Evolutionary conservation across 805 yeast species (phyloP), one percentile per base, ranked within the genome.

Genomic region (Sporopachydermia lactativora): DNA sequence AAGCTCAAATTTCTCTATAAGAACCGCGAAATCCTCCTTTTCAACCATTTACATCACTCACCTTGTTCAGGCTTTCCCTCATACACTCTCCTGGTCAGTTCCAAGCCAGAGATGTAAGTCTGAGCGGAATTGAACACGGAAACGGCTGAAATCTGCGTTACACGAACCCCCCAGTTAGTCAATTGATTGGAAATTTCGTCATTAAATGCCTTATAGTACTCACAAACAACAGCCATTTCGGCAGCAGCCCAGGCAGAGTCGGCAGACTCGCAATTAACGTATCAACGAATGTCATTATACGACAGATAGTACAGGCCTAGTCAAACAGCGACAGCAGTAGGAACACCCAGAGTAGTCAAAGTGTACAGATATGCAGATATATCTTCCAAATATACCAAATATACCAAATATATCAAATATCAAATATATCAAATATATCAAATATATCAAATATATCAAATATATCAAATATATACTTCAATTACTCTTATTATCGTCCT

Each of bases 91-190:
- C 81, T 75, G 2, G 96, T 82, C 41, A 92, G 68, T 18, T 69
- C 66, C 18, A 81, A 66, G 37, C 86, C 92, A 24, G 84, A 73
- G 37, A 73, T 58, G 60, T 88, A 92, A 11, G 92, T 77, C 61
- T 92, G 98, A 16, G 72, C 64, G 0, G 96, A 84, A 59, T 92
- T 92, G 68, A 92, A 85, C 19, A 83, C 66, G 1, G 96, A 84
- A n/a, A 89, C 96, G 2, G 79, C 77, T 0, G 96, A 83, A 53
- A 76, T 75, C 59, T 53, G 18, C 39, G 61, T 54, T 37, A 64
- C 52, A 68, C 69, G 60, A 40, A 24, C 36, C 39, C 15, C 42
- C 50, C 45, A 34, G 19, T 14, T 43, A 16, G 17, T 16, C 34
- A 11, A 11, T 19, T 15, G 35, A 36, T 16, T n/a, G n/a, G n/a